Evolutionary conservation across 2,329 filamentous ascomycete genomes (phyloP).

Genomic region (Venturia pyrina): DNA sequence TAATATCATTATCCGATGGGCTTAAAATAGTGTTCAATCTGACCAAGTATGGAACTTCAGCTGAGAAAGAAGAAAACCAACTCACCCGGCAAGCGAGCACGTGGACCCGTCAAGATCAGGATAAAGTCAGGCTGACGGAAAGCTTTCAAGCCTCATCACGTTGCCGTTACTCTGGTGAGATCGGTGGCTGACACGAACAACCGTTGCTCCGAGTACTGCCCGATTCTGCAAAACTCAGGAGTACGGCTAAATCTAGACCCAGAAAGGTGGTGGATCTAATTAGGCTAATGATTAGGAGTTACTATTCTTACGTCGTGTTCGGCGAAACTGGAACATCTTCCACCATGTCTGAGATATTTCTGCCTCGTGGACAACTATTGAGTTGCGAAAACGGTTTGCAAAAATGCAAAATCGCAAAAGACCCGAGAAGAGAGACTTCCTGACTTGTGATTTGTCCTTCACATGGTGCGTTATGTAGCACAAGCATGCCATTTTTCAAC

Average conservation of each 20-base stretch:
- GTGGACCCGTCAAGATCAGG: neutral
- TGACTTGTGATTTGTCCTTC: neutral
- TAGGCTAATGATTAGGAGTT: neutral
- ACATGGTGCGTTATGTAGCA: neutral
- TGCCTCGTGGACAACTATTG: neutral
- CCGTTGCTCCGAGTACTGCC: neutral
- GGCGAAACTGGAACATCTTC: neutral
- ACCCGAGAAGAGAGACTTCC: neutral
- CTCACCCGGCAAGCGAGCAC: neutral
- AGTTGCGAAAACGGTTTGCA: neutral
- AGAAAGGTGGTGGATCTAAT: neutral
- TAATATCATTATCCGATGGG: neutral
- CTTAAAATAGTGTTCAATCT: neutral
- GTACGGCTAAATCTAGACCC: neutral
- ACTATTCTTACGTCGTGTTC: neutral
- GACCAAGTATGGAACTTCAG: neutral
- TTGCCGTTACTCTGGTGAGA: neutral
- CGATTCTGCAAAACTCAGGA: neutral
- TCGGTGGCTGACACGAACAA: neutral
- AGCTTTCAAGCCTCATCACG: neutral
- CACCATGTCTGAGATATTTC: neutral
- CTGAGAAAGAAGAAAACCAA: neutral
- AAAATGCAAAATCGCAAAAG: too few species aligned
- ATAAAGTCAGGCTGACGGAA: neutral
- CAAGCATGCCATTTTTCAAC: neutral